Percentiles rank a stretch among this genome's conserved stretches.
phyloP scores from a whole-genome alignment of 306 rosid genomes.

The Crotalaria pallida region DNA sequence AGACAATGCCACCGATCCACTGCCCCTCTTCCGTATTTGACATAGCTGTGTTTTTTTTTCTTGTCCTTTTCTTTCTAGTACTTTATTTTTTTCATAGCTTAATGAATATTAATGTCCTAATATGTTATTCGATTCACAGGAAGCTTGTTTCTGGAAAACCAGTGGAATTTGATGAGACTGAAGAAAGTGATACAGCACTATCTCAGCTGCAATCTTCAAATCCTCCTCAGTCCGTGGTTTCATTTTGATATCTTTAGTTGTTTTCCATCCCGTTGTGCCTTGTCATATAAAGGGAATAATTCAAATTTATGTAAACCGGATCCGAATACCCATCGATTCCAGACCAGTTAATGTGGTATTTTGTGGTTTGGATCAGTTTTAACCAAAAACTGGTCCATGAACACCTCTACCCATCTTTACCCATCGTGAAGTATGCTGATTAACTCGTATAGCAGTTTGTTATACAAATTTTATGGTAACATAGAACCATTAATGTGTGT shows the following conservation, averaged over 20 bases:
- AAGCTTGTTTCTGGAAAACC: conserved; percentile 51
- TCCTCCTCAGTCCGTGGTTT: conserved; percentile 47
- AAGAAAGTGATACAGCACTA: conserved; percentile 59
- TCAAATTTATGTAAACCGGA: neutral
- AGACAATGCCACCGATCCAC: neutral
- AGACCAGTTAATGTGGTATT: too few relatives aligned
- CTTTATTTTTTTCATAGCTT: neutral
- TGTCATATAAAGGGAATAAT: conserved; percentile 13
- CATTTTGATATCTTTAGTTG: conserved; percentile 36
- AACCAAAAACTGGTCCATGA: too few relatives aligned
- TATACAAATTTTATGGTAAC: conserved; percentile 13
- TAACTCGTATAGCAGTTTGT: conserved; percentile 20
- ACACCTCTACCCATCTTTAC: too few relatives aligned
- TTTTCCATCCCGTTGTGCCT: neutral
- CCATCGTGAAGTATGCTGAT: conserved; percentile 23
- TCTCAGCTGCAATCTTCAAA: conserved; percentile 53
- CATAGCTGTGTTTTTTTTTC: neutral
- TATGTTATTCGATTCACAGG: conserved; percentile 42
- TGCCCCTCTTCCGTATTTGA: neutral
- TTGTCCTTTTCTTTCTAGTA: too few relatives aligned
- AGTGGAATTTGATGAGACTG: conserved; percentile 57
- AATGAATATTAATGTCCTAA: neutral
- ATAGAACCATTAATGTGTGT: conserved; percentile 1
- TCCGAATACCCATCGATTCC: conserved; percentile 4
- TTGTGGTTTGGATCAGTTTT: too few relatives aligned